A percentile compares a stretch with the other conserved stretches of the same genome.
phyloP scores from a whole-genome alignment of 495 filamentous ascomycete genomes.

The Penicillium atrosanguineum region DNA sequence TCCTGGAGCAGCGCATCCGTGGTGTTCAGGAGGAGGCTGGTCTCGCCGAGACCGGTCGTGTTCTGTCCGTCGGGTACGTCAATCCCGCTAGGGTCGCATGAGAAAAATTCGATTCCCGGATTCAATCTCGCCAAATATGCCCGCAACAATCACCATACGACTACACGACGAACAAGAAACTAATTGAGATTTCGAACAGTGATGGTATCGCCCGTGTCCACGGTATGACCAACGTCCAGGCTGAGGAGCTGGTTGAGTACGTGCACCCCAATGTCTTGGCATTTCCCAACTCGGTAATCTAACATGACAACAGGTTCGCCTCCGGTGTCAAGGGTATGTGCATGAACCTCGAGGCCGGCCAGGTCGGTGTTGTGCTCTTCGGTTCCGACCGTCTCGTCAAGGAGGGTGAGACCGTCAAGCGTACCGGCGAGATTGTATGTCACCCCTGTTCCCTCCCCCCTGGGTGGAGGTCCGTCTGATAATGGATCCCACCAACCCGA shows the following conservation, averaged over 20 bases:
- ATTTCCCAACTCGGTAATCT: slow-evolving; percentile 30
- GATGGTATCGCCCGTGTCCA: slow-evolving; percentile 99
- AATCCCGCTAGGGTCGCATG: slow-evolving; percentile 17
- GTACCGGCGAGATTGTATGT: slow-evolving; percentile 98
- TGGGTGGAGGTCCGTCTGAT: slow-evolving; percentile 8
- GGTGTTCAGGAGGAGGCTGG: slow-evolving; percentile 95
- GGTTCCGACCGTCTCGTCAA: slow-evolving; percentile 99
- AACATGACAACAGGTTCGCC: slow-evolving; percentile 73
- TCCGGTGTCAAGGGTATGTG: slow-evolving; percentile 99
- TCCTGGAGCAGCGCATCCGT: slow-evolving; percentile 97
- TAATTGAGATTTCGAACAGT: slow-evolving; percentile 52
- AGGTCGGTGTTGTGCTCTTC: slow-evolving; percentile 99
- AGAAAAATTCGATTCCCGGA: slow-evolving; percentile 38
- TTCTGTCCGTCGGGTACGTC: slow-evolving; percentile 97
- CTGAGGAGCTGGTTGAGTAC: slow-evolving; percentile 99
- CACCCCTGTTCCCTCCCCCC: background rate
- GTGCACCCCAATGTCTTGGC: slow-evolving; percentile 42
- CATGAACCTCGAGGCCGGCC: slow-evolving; percentile 99
- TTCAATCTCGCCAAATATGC: slow-evolving; percentile 29
- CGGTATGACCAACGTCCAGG: slow-evolving; percentile 99
- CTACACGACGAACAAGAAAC: slow-evolving; percentile 12
- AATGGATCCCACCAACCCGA: slow-evolving; percentile 3
- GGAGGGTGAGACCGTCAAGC: slow-evolving; percentile 99
- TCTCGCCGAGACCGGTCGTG: slow-evolving; percentile 97
- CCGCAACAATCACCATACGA: slow-evolving; percentile 14